A percentile compares a stretch with the other conserved stretches of the same genome.
These are phyloP conservation scores for Metarhizium rileyi DNA, from an alignment of 2,329 filamentous ascomycete species.

Conservation along the genomic window DNA sequence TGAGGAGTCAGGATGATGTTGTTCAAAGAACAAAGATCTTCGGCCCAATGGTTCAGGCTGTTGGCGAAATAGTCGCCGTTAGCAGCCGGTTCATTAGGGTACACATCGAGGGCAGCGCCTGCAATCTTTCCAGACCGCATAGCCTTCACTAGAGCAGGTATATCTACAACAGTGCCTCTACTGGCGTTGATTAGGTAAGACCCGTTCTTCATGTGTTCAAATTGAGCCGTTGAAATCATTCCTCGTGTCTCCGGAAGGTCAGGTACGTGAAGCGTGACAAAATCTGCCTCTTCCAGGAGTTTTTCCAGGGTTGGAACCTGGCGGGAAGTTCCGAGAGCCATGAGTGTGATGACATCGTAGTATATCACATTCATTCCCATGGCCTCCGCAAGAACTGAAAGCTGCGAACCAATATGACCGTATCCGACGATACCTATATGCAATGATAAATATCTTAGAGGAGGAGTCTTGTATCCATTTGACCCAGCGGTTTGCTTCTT, in stretches of 20 bases:
- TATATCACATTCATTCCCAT: constrained; percentile 99
- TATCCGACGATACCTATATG: constrained; percentile 77
- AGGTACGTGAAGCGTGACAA: constrained; percentile 89
- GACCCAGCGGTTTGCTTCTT: neutral
- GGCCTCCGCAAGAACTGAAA: constrained; percentile 89
- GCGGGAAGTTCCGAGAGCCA: constrained; percentile 81
- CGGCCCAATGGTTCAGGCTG: constrained; percentile 71
- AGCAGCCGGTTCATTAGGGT: constrained; percentile 82
- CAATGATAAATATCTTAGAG: neutral
- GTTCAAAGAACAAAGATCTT: constrained; percentile 74
- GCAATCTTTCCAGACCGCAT: constrained; percentile 81
- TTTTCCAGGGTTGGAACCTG: constrained; percentile 72
- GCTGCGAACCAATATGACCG: constrained; percentile 91
- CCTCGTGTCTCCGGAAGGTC: constrained; percentile 87
- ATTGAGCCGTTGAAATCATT: constrained; percentile 72
- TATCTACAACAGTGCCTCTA: constrained; percentile 87
- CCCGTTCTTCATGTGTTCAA: constrained; percentile 84
- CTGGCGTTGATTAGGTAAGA: constrained; percentile 95
- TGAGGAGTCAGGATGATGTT: constrained; percentile 95
- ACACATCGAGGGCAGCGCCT: constrained; percentile 93
- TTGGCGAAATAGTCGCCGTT: constrained; percentile 94
- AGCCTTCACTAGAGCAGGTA: constrained; percentile 80
- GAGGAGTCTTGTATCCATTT: neutral
- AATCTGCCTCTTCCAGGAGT: constrained; percentile 74
- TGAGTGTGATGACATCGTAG: constrained; percentile 89